Evolutionary conservation across 345 rosid species (phyloP).

Genomic region (Arabidopsis thaliana): TAIR10.1 NC_003076.8:25007001-25007500

Average conservation of each 20-base stretch:
- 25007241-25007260: slow-evolving; percentile 87
- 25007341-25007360: neutral
- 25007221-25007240: slow-evolving; percentile 91
- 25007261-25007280: slow-evolving; percentile 95
- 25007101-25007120: slow-evolving; percentile 81
- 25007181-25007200: slow-evolving; percentile 67
- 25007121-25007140: slow-evolving; percentile 56
- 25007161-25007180: slow-evolving; percentile 78
- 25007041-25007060: slow-evolving; percentile 97
- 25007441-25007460: slow-evolving; percentile 97
- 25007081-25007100: slow-evolving; percentile 85
- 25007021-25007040: slow-evolving; percentile 77
- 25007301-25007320: slow-evolving; percentile 98
- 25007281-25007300: slow-evolving; percentile 88
- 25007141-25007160: slow-evolving; percentile 70
- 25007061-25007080: slow-evolving; percentile 83
- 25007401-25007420: slow-evolving; percentile 92
- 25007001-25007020: slow-evolving; percentile 77
- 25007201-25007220: slow-evolving; percentile 77
- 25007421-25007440: slow-evolving; percentile 90
- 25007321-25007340: slow-evolving; percentile 49
- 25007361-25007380: slow-evolving; percentile 6
- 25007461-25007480: slow-evolving; percentile 85
- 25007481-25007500: slow-evolving; percentile 50
- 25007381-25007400: slow-evolving; percentile 72